Conservation (phyloP, 2,329 filamentous ascomycete species). For the Didymella keratinophila region DNA sequence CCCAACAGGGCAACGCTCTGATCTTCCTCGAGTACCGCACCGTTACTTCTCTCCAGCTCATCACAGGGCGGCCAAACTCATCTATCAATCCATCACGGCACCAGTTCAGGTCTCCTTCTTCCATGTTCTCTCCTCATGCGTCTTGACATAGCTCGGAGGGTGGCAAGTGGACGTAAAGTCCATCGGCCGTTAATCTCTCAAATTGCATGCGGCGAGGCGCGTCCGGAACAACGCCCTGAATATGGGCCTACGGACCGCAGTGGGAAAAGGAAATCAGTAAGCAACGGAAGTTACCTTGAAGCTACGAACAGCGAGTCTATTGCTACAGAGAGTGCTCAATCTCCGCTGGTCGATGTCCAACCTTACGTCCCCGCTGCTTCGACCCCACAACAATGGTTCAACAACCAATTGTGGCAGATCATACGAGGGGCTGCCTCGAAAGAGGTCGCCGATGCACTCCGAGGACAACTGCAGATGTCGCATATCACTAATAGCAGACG, state of each 20-base stretch:
- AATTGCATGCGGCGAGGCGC: not conserved
- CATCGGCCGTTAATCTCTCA: not conserved
- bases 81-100: not conserved
- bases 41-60: too few species aligned
- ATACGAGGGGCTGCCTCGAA: not conserved
- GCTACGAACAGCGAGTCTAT: not conserved
- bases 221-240: not conserved
- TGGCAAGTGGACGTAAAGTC: not conserved
- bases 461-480: not conserved
- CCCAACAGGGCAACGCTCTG: not conserved
- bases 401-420: not conserved
- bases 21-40: not conserved
- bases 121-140: not conserved
- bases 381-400: not conserved
- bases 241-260: not conserved
- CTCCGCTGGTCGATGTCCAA: not conserved
- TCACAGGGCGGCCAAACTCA: not conserved
- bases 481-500: not conserved
- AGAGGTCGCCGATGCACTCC: not conserved
- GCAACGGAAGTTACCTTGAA: not conserved
- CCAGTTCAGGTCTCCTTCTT: not conserved
- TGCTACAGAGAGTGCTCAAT: not conserved
- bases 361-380: not conserved
- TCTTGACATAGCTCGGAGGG: not conserved
- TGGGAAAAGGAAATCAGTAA: not conserved